Base-by-base conservation (phyloP, 805 yeast species). In the Starmerella gropengiesseri region DNA sequence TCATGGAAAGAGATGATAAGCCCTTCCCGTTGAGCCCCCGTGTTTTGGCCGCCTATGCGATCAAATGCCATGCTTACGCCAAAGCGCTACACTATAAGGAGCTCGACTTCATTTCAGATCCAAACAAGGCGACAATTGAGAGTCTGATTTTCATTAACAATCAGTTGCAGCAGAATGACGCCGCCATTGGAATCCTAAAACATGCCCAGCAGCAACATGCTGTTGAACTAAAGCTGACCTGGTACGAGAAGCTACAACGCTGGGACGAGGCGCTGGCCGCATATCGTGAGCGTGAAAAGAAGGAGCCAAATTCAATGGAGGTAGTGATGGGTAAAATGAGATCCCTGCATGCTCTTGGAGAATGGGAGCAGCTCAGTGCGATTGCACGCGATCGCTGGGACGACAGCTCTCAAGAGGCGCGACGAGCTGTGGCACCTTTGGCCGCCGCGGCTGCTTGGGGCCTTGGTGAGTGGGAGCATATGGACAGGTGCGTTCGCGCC, bases 361-460 rank as follows among this genome's bases (percentile, higher is more conserved):
- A 91, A 62, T 93, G 98, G 97, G 97, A 89, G 49, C 81, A 80
- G 52, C 67, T 93, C 19, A 78, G 93, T 9, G 81, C 80, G 47
- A 65, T 91, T 43, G 95, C 96, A 0, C 79, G 77, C 52, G 78
- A 77, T 32, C 85, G 83, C 57, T 91, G 99, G 99, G 68, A 65
- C 16, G 66, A 69, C 23, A 73, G 94, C 0, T 68, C 83, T 1
- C 69, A 77, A 22, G 94, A 85, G 14, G 75, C 77, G 30, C 74
- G 78, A 52, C 69, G 95, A 43, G 75, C 79, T 5, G 86, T 91
- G 53, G 98, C 98, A 1, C 97, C 98, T 1, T 65, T 93, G 41
- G 98, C 97, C 0, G 98, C 98, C 0, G 96, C 97, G 2, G 96
- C 98, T 1, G 85, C 97, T 1, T 91, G 98, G 98, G 96, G 97